Evolutionary conservation across 352 stramenopile species (phyloP).

Genomic region (Pythium utonaiense): DNA sequence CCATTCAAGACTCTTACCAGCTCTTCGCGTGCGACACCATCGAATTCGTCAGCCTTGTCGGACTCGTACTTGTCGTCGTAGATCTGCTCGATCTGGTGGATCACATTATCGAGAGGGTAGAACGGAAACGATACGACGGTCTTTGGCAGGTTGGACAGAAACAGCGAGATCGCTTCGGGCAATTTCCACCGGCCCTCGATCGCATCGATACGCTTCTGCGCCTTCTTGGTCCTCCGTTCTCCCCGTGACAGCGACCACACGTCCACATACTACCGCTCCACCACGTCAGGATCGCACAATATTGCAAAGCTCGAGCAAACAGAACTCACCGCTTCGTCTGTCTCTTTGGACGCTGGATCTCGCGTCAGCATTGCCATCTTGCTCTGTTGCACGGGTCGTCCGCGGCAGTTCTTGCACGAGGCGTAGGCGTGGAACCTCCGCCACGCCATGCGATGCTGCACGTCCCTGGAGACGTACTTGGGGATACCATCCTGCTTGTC

Average conservation of each 20-base stretch:
- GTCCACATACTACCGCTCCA: slow-evolving; percentile 44
- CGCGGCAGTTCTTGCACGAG: slow-evolving; percentile 63
- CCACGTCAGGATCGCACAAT: too few relatives aligned
- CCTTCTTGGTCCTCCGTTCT: slow-evolving; percentile 52
- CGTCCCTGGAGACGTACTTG: slow-evolving; percentile 49
- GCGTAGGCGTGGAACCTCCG: slow-evolving; percentile 69
- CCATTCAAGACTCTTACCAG: slow-evolving; percentile 24
- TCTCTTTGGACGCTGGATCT: slow-evolving; percentile 12
- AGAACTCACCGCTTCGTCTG: slow-evolving; percentile 24
- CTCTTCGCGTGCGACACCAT: slow-evolving; percentile 58
- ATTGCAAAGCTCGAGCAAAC: background rate
- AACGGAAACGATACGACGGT: slow-evolving; percentile 68
- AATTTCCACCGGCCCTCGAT: slow-evolving; percentile 61
- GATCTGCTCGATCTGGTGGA: slow-evolving; percentile 62
- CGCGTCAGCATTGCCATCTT: background rate
- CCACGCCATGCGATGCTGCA: slow-evolving; percentile 49
- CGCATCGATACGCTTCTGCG: slow-evolving; percentile 30
- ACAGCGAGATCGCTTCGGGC: slow-evolving; percentile 41
- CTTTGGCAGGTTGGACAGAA: slow-evolving; percentile 73
- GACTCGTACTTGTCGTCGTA: slow-evolving; percentile 75
- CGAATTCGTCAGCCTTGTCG: slow-evolving; percentile 50
- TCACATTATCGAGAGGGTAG: slow-evolving; percentile 45
- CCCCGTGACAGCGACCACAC: slow-evolving; percentile 52
- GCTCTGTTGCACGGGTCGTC: slow-evolving; percentile 33
- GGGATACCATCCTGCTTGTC: slow-evolving; percentile 65